Evolutionary conservation across 2,329 filamentous ascomycete species (phyloP).

Genomic region (Magnaporthales sp.): DNA sequence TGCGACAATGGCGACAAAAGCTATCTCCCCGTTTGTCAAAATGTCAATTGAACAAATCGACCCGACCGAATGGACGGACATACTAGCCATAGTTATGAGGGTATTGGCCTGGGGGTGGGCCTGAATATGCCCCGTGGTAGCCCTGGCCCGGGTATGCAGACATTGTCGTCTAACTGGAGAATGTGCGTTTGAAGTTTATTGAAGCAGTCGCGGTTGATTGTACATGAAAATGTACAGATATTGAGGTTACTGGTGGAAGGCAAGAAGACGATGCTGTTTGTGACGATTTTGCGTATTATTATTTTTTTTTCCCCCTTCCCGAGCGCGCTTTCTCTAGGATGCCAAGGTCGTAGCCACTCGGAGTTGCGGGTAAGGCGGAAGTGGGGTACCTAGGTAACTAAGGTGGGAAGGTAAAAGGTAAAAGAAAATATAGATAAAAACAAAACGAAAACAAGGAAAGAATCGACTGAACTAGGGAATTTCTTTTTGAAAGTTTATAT

Average conservation of each 20-base stretch:
- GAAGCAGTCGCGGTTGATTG: background rate
- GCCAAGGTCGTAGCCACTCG: background rate
- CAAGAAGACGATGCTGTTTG: background rate
- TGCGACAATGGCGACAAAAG: background rate
- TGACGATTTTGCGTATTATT: background rate
- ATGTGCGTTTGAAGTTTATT: background rate
- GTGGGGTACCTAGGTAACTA: background rate
- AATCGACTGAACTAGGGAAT: background rate
- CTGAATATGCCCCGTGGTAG: constrained; percentile 9
- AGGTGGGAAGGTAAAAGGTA: background rate
- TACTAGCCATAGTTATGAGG: constrained; percentile 9
- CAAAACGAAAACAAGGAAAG: background rate
- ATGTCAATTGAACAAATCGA: background rate
- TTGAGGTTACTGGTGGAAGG: background rate
- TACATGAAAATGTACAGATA: background rate
- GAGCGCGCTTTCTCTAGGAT: background rate
- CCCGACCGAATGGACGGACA: constrained; percentile 2
- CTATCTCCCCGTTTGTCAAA: background rate
- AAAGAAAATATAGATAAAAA: background rate
- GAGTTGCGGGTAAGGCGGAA: constrained; percentile 4
- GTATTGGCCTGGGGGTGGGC: constrained; percentile 9
- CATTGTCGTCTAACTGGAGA: constrained; percentile 4
- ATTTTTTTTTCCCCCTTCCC: background rate
- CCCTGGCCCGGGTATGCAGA: constrained; percentile 11
- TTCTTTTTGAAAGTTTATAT: background rate